A percentile compares a stretch with the other conserved stretches of the same genome.
These are phyloP conservation scores for Malus domestica DNA, from an alignment of 306 rosid species.

Conservation along the genomic window DNA sequence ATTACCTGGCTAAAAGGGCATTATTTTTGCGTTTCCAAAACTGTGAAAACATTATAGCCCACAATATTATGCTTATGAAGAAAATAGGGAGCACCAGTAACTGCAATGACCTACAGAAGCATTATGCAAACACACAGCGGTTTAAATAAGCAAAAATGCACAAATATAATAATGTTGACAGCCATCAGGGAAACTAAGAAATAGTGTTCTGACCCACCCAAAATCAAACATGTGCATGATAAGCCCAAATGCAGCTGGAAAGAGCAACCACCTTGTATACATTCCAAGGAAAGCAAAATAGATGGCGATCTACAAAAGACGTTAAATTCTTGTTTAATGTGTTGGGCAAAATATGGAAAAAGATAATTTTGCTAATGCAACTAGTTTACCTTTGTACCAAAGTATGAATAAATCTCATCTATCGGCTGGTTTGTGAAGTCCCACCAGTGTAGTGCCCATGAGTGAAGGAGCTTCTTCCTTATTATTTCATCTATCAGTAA, in stretches of 20 bases:
- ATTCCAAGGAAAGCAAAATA: slow-evolving; percentile 97
- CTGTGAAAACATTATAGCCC: slow-evolving; percentile 92
- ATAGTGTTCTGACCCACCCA: slow-evolving; percentile 45
- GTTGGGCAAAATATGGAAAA: slow-evolving; percentile 6
- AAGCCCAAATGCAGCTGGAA: slow-evolving; percentile 75
- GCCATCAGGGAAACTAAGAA: neutral
- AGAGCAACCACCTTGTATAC: slow-evolving; percentile 87
- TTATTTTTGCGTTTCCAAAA: slow-evolving; percentile 95
- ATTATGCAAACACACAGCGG: slow-evolving; percentile 7
- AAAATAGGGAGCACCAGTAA: slow-evolving; percentile 69
- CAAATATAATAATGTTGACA: slow-evolving; percentile 1
- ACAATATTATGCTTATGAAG: slow-evolving; percentile 59
- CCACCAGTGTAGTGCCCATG: slow-evolving; percentile 90
- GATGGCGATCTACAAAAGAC: slow-evolving; percentile 64
- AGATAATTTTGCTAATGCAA: slow-evolving; percentile 2
- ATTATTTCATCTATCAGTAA: slow-evolving; percentile 63
- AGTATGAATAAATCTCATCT: slow-evolving; percentile 79
- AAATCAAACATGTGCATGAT: slow-evolving; percentile 63
- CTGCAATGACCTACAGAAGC: slow-evolving; percentile 54
- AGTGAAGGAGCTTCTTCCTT: slow-evolving; percentile 72
- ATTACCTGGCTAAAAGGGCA: slow-evolving; percentile 85
- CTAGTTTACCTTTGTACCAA: slow-evolving; percentile 70
- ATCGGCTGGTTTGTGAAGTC: slow-evolving; percentile 76
- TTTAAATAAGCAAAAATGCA: slow-evolving; percentile 12
- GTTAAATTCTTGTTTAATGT: slow-evolving; percentile 18